Conservation (phyloP, 805 yeast genomes). For the Ogataea trehalophila region DNA sequence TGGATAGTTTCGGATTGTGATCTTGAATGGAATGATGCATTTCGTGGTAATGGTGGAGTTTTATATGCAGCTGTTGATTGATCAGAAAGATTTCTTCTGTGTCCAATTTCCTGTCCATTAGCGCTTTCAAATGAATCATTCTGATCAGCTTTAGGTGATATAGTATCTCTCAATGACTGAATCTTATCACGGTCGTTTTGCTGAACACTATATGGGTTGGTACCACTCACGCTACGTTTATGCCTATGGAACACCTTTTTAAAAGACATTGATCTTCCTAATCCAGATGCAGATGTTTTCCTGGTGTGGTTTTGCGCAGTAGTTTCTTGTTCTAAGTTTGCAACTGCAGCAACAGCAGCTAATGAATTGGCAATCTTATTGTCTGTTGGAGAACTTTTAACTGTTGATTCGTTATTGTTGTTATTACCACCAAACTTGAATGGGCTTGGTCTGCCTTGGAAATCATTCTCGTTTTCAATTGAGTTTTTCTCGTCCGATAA, state of each 20-base stretch:
- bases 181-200: constrained; percentile 9
- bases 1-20: constrained; percentile 41
- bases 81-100: constrained; percentile 24
- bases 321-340: too few relatives aligned
- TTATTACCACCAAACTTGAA: constrained; percentile 16
- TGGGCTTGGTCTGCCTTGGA: constrained; percentile 8
- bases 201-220: background rate
- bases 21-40: constrained; percentile 32
- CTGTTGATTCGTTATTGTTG: background rate
- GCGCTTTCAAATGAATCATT: constrained; percentile 2
- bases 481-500: background rate
- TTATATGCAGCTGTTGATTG: constrained; percentile 32
- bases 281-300: constrained; percentile 15
- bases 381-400: too few relatives aligned
- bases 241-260: constrained; percentile 23
- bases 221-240: constrained; percentile 22
- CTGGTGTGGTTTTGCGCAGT: constrained; percentile 11
- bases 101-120: constrained; percentile 4
- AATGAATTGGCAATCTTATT: too few relatives aligned
- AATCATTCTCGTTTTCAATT: constrained; percentile 8
- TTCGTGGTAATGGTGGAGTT: constrained; percentile 42
- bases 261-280: constrained; percentile 22
- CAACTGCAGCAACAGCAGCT: too few relatives aligned
- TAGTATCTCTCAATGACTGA: constrained; percentile 12
- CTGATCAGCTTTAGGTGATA: constrained; percentile 11